Evolutionary conservation across 345 rosid genomes (phyloP), one percentile per base, ranked within the genome.

Genomic region (Angophora floribunda): DNA sequence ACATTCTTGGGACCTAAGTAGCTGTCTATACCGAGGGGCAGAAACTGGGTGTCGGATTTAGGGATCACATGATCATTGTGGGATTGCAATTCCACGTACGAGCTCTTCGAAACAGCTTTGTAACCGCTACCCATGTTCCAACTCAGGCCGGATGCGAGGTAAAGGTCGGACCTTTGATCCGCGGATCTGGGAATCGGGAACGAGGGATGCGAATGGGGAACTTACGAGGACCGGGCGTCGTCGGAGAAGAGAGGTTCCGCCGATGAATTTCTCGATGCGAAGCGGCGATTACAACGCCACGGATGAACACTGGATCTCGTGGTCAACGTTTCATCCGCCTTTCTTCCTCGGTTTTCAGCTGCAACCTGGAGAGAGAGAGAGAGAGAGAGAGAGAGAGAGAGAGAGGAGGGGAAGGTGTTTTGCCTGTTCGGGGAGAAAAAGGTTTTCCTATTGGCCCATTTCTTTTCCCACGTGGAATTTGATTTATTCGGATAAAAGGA

Each of bases 91-190:
- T 97, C 98, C 22, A 93, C 93, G 86, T 89, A 91, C 7, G 96
- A 92, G 61, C 85, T 91, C 88, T 95, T 96, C 88, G 96, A 92
- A 30, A 97, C 89, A 50, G 91, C 92, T 49, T 95, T 91, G 91
- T 97, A 96, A 84, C 91, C 93, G 91, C 95, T 94, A 90, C 92
- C 97, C 99, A 97, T 97, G 67, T 4, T 32, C 44, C 49, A 26
- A 4, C 24, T 79, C 51, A 17, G 19, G 44, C 22, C 52, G 70
- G 9, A n/a, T 17, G 24, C 55, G 57, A 52, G 41, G 52, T 24
- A 13, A 63, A 36, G 36, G 19, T 55, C 44, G 86, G 61, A 63
- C 36, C 87, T 88, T 85, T 22, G 89, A 67, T 36, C 22, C 78
- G 61, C 41, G 13, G 85, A 88, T 47, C 44, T 15, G 13, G 50